phyloP scores from a whole-genome alignment of 1,284 basidiomycete genomes.

The Microbotryum scabiosae region DNA sequence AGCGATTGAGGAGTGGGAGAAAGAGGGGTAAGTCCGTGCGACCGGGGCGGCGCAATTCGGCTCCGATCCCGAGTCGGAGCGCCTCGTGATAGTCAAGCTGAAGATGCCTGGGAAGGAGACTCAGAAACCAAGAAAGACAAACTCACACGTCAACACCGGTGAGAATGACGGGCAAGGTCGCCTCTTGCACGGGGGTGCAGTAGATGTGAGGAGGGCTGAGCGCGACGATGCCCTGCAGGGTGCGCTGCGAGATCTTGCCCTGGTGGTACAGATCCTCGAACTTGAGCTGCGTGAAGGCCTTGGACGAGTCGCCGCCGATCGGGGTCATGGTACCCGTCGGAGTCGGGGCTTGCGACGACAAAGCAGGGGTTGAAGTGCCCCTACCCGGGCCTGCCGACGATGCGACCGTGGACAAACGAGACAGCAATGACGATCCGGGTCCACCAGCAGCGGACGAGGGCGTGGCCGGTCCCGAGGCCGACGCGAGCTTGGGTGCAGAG shows the following conservation, averaged over 20 bases:
- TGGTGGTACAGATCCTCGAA: constrained; percentile 10
- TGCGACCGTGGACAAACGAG: too few relatives aligned
- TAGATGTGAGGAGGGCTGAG: constrained; percentile 6
- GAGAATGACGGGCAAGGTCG: constrained; percentile 44
- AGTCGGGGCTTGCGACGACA: too few relatives aligned
- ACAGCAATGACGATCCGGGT: too few relatives aligned
- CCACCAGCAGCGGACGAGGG: too few relatives aligned
- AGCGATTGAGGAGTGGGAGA: not conserved
- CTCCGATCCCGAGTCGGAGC: not conserved
- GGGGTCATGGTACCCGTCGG: too few relatives aligned
- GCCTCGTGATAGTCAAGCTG: not conserved
- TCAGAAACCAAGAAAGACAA: not conserved
- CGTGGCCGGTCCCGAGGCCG: too few relatives aligned
- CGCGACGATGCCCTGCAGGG: constrained; percentile 1
- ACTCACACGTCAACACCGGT: constrained; percentile 40
- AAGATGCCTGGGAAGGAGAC: not conserved
- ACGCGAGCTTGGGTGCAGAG: too few relatives aligned
- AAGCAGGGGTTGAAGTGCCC: too few relatives aligned
- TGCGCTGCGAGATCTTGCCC: constrained; percentile 14
- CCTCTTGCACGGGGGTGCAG: constrained; percentile 46
- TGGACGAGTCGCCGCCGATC: not conserved
- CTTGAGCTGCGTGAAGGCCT: constrained; percentile 4
- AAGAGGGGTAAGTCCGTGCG: not conserved
- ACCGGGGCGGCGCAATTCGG: not conserved
- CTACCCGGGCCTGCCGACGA: too few relatives aligned